Percentiles rank a stretch among this genome's conserved stretches.
Evolutionary conservation across 2,329 filamentous ascomycete species (phyloP).

Genomic region (Rosellinia necatrix): DNA sequence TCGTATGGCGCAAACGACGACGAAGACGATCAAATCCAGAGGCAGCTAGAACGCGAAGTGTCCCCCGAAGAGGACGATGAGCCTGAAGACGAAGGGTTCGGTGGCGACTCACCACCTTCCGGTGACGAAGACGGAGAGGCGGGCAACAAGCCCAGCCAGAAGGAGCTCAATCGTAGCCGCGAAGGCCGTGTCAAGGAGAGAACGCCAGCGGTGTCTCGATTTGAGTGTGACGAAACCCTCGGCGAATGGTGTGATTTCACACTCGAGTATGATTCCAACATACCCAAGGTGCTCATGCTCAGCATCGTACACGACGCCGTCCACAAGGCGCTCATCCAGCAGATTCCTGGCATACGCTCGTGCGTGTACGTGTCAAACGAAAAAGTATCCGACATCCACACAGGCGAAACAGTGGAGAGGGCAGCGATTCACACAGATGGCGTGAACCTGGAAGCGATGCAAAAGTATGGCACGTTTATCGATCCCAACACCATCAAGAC

Average conservation of each 20-base stretch:
- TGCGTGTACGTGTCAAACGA: constrained; percentile 71
- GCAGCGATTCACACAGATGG: constrained; percentile 77
- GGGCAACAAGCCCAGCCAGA: constrained; percentile 36
- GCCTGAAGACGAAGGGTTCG: constrained; percentile 57
- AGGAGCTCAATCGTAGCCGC: constrained; percentile 50
- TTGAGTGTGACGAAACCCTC: constrained; percentile 75
- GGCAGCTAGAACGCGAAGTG: constrained; percentile 63
- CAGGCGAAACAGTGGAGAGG: constrained; percentile 54
- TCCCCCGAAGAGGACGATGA: constrained; percentile 62
- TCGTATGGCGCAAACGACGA: constrained; percentile 94
- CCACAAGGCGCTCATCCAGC: constrained; percentile 80
- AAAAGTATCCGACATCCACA: constrained; percentile 52
- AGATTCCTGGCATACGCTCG: constrained; percentile 75
- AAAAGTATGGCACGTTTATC: constrained; percentile 82
- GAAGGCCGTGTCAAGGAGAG: constrained; percentile 67
- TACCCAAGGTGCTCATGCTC: constrained; percentile 91
- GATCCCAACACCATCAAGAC: constrained; percentile 85
- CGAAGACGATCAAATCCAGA: constrained; percentile 78
- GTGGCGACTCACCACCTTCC: constrained; percentile 51
- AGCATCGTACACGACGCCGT: constrained; percentile 84
- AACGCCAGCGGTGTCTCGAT: constrained; percentile 71
- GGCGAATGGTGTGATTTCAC: constrained; percentile 81
- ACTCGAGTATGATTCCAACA: constrained; percentile 78
- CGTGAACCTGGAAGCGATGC: constrained; percentile 89
- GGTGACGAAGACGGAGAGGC: constrained; percentile 48